phyloP scores from a whole-genome alignment of 768 basidiomycete genomes.

The Leccinum sublutescens region DNA sequence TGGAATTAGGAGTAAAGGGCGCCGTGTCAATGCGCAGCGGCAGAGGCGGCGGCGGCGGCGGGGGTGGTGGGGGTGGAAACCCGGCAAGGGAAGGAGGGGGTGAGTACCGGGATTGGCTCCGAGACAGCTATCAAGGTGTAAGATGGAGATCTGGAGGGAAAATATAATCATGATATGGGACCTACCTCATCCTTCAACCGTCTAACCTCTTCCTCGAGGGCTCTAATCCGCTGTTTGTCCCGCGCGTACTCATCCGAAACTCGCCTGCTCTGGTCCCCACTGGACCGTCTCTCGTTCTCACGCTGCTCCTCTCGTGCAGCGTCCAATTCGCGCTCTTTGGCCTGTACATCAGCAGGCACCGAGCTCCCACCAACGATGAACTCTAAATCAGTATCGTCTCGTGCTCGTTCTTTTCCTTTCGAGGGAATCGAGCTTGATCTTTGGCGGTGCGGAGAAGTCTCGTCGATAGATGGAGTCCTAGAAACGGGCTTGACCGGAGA shows the following conservation, averaged over 20 bases:
- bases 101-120: slow-evolving; percentile 28
- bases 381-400: slow-evolving; percentile 29
- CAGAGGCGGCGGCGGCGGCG: slow-evolving; percentile 39
- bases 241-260: slow-evolving; percentile 42
- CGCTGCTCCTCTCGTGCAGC: slow-evolving; percentile 54
- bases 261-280: slow-evolving; percentile 34
- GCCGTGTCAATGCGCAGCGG: slow-evolving; percentile 12
- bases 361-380: slow-evolving; percentile 40
- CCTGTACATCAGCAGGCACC: slow-evolving; percentile 47
- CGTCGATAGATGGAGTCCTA: slow-evolving; percentile 25
- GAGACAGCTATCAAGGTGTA: slow-evolving; percentile 42
- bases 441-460: slow-evolving; percentile 7
- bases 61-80: slow-evolving; percentile 49
- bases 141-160: neutral
- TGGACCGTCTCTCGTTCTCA: slow-evolving; percentile 41
- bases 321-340: slow-evolving; percentile 62
- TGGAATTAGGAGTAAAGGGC: slow-evolving; percentile 30
- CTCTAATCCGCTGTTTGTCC: slow-evolving; percentile 63
- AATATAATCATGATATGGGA: neutral
- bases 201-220: slow-evolving; percentile 65
- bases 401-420: slow-evolving; percentile 48
- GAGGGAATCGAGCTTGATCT: slow-evolving; percentile 17
- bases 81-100: slow-evolving; percentile 21
- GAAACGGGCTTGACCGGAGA: slow-evolving; percentile 33
- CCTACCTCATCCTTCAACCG: slow-evolving; percentile 56